These are phyloP conservation scores for Stellera chamaejasme DNA, from an alignment of 345 rosid species.

Conservation along the genomic window DNA sequence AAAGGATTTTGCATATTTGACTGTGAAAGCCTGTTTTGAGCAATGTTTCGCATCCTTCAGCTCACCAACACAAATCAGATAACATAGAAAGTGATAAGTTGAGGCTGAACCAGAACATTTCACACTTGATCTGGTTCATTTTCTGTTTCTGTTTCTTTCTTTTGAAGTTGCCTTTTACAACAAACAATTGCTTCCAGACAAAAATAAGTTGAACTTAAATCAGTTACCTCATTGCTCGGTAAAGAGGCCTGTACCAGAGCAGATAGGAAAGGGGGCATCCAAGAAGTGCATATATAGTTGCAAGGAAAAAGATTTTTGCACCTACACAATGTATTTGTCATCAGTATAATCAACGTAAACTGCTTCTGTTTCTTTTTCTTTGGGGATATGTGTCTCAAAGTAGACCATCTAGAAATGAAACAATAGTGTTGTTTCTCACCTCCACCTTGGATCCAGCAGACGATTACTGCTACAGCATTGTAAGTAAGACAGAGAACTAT, in stretches of 20 bases:
- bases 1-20: too few species aligned
- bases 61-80: not conserved
- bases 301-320: constrained; percentile 85
- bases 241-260: constrained; percentile 96
- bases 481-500: constrained; percentile 78
- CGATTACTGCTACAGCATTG: constrained; percentile 71
- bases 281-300: constrained; percentile 67
- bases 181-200: too few species aligned
- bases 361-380: too few species aligned
- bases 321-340: constrained; percentile 32
- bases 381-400: too few species aligned
- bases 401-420: too few species aligned
- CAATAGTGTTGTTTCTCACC: constrained; percentile 38
- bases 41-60: constrained; percentile 3
- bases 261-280: constrained; percentile 90
- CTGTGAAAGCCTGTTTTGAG: too few species aligned
- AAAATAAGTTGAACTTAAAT: not conserved
- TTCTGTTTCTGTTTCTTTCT: too few species aligned
- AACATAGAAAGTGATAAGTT: too few species aligned
- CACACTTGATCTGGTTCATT: too few species aligned
- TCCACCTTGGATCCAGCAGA: constrained; percentile 91
- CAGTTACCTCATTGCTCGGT: constrained; percentile 87
- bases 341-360: too few species aligned
- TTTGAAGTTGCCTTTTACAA: too few species aligned
- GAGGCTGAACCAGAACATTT: too few species aligned